Conservation (phyloP, 768 basidiomycete species). For the Russula lepida region DNA sequence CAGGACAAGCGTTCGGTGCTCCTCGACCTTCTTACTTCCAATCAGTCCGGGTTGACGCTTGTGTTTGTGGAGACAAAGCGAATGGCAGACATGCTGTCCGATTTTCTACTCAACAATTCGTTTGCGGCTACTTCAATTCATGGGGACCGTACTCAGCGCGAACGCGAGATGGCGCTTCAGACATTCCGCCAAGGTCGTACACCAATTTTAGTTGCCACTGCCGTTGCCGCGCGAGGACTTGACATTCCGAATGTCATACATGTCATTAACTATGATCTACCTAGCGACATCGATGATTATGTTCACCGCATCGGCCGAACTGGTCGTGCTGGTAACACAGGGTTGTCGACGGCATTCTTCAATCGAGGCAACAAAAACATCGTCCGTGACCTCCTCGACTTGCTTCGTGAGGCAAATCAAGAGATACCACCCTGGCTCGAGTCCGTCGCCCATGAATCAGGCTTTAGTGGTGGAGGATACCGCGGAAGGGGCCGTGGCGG, state of each 20-base stretch:
- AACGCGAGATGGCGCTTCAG: conserved; percentile 91
- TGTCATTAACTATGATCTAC: conserved; percentile 96
- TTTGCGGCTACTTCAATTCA: conserved; percentile 95
- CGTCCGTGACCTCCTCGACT: conserved; percentile 83
- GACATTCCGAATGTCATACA: conserved; percentile 99
- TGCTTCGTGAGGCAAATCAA: conserved; percentile 93
- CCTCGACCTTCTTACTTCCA: conserved; percentile 84
- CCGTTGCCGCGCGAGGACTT: conserved; percentile 96
- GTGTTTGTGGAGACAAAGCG: conserved; percentile 99
- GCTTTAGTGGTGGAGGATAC: conserved; percentile 51
- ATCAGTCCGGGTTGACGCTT: conserved; percentile 73
- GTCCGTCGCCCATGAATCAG: conserved; percentile 71
- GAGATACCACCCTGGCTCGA: conserved; percentile 90
- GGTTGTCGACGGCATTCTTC: conserved; percentile 93
- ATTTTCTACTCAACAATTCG: conserved; percentile 78
- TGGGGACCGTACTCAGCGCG: conserved; percentile 95
- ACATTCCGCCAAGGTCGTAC: conserved; percentile 94
- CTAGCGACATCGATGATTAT: conserved; percentile 97
- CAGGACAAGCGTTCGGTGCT: conserved; percentile 93
- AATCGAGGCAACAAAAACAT: conserved; percentile 90
- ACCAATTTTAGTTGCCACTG: conserved; percentile 95
- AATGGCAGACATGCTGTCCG: conserved; percentile 98
- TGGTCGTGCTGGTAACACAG: conserved; percentile 97
- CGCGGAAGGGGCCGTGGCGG: conserved; percentile 44
- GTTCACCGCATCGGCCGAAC: conserved; percentile 98